Evolutionary conservation across 1,284 basidiomycete species (phyloP).

Genomic region (Papiliotrema fonsecae): DNA sequence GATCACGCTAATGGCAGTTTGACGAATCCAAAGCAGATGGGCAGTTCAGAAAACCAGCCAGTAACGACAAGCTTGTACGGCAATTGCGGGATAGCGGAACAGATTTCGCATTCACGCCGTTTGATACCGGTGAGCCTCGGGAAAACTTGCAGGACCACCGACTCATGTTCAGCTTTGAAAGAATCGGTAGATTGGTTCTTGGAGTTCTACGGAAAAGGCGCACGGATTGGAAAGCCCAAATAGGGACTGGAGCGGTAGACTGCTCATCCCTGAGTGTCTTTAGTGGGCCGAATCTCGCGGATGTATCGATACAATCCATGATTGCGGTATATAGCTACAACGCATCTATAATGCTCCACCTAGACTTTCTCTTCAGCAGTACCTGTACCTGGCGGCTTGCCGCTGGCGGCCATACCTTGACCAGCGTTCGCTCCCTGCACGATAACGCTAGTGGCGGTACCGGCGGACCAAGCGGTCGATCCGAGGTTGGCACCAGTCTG

Average conservation of each 20-base stretch:
- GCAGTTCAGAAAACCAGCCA: constrained; percentile 89
- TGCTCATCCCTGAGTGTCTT: too few species aligned
- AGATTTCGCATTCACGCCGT: constrained; percentile 77
- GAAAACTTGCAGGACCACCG: constrained; percentile 2
- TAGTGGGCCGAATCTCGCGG: too few species aligned
- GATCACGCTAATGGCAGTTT: constrained; percentile 24
- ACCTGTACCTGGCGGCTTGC: too few species aligned
- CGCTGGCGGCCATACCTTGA: too few species aligned
- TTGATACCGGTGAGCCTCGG: constrained; percentile 60
- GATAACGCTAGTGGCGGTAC: constrained; percentile 25
- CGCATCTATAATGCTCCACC: too few species aligned
- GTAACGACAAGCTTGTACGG: constrained; percentile 71
- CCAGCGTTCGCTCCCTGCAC: constrained; percentile 33
- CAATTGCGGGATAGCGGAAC: constrained; percentile 54
- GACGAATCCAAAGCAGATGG: constrained; percentile 60
- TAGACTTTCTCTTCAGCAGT: too few species aligned
- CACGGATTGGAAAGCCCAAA: not conserved
- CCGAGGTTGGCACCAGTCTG: constrained; percentile 34
- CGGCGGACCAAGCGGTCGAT: constrained; percentile 22
- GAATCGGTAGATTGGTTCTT: constrained; percentile 74
- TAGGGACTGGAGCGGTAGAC: too few species aligned
- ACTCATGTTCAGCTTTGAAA: constrained; percentile 55
- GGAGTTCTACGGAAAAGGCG: constrained; percentile 56
- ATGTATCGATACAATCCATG: too few species aligned
- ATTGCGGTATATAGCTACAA: too few species aligned